Evolutionary conservation across 2,329 filamentous ascomycete genomes (phyloP).

Genomic region (Emmonsia crescens): DNA sequence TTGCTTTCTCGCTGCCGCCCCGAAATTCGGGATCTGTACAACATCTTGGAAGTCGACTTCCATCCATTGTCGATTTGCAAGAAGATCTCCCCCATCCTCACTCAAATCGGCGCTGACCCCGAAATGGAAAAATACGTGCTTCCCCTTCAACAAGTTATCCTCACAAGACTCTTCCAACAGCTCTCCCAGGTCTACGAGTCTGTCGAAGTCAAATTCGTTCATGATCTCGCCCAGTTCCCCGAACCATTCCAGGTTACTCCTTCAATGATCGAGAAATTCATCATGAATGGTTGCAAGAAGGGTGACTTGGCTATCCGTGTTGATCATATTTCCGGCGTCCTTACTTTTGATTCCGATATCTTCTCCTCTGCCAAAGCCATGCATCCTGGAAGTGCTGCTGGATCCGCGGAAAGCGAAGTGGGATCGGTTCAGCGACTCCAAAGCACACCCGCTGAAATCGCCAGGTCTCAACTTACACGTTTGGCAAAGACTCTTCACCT

Average conservation of each 20-base stretch:
- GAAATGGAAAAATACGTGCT: slow-evolving; percentile 97
- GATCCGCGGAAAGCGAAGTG: slow-evolving; percentile 76
- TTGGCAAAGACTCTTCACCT: slow-evolving; percentile 84
- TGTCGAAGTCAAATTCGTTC: slow-evolving; percentile 85
- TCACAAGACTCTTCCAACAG: slow-evolving; percentile 97
- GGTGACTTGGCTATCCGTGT: slow-evolving; percentile 92
- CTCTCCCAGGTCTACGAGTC: slow-evolving; percentile 98
- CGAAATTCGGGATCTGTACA: slow-evolving; percentile 94
- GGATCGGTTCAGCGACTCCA: slow-evolving; percentile 88
- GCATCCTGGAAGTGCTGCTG: slow-evolving; percentile 70
- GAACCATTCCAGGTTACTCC: slow-evolving; percentile 89
- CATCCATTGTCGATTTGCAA: slow-evolving; percentile 97
- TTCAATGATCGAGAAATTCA: slow-evolving; percentile 96
- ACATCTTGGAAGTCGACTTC: slow-evolving; percentile 98
- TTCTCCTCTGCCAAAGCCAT: slow-evolving; percentile 94
- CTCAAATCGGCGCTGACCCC: slow-evolving; percentile 81
- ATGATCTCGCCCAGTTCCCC: slow-evolving; percentile 88
- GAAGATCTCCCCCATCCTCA: slow-evolving; percentile 93
- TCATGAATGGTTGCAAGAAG: slow-evolving; percentile 99
- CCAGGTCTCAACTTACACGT: slow-evolving; percentile 84
- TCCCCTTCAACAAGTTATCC: slow-evolving; percentile 94
- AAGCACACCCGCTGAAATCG: slow-evolving; percentile 95
- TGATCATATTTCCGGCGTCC: slow-evolving; percentile 85
- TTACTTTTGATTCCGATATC: slow-evolving; percentile 96
- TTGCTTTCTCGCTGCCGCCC: slow-evolving; percentile 84